Percentiles rank a stretch among this genome's conserved stretches.
Conservation (phyloP, 768 basidiomycete species). For the Suillus luteus region DNA sequence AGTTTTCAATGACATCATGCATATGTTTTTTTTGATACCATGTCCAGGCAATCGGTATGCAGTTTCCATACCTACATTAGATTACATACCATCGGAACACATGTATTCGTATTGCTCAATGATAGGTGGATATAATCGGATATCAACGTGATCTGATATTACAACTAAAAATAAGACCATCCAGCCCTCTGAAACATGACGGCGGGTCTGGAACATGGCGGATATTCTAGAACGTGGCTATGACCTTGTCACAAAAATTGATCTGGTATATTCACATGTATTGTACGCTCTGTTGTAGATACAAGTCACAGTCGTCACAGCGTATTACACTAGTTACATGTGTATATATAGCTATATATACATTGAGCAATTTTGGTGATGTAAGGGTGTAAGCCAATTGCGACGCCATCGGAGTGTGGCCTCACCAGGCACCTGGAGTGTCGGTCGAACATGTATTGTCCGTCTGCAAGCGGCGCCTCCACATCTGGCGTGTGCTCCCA, state of each 20-base stretch:
- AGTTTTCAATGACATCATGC: too few species aligned
- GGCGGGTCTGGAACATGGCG: too few species aligned
- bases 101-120: too few species aligned
- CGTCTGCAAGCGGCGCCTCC: slow-evolving; percentile 10
- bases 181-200: too few species aligned
- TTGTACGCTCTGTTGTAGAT: background rate
- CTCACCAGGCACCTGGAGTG: slow-evolving; percentile 31
- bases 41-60: too few species aligned
- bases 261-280: background rate
- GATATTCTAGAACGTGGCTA: background rate
- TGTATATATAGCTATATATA: background rate
- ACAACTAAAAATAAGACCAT: too few species aligned
- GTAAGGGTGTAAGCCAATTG: slow-evolving; percentile 29
- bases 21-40: too few species aligned
- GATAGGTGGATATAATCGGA: too few species aligned
- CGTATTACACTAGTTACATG: background rate
- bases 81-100: too few species aligned
- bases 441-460: slow-evolving; percentile 27
- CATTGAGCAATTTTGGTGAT: background rate
- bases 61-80: too few species aligned
- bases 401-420: slow-evolving; percentile 32
- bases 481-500: slow-evolving; percentile 22
- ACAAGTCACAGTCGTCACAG: background rate
- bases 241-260: background rate
- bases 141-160: too few species aligned